These are phyloP conservation scores for Fusarium protoensiforme DNA, from an alignment of 2,329 filamentous ascomycete species.

Conservation along the genomic window DNA sequence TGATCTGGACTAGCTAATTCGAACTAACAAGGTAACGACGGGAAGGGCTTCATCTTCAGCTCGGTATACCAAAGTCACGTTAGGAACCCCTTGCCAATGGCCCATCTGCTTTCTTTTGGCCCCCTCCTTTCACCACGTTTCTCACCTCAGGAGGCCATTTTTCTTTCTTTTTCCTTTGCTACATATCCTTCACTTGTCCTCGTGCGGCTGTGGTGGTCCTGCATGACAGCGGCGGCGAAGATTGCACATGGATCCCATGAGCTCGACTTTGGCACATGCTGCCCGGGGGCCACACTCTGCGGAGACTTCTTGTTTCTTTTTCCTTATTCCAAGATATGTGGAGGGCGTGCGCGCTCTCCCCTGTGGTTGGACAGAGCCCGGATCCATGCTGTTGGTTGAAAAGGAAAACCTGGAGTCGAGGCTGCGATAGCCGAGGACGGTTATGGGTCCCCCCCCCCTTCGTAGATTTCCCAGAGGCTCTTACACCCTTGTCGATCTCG, in stretches of 20 bases:
- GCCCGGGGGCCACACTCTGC: no score
- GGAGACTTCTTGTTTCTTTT: constrained; percentile 12
- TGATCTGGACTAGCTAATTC: background rate
- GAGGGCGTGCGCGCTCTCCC: constrained; percentile 15
- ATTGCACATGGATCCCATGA: constrained; percentile 35
- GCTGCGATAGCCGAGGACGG: constrained; percentile 38
- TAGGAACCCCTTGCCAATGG: constrained; percentile 5
- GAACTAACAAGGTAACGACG: background rate
- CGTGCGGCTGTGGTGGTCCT: constrained; percentile 29
- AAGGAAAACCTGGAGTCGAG: constrained; percentile 27
- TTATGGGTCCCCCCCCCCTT: constrained; percentile 4
- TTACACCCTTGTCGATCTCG: constrained; percentile 37
- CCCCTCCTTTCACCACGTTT: constrained; percentile 16
- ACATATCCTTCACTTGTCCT: background rate
- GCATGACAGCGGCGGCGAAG: constrained; percentile 25
- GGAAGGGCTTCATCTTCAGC: constrained; percentile 13
- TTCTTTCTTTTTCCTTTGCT: constrained; percentile 10
- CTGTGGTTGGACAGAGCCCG: constrained; percentile 14
- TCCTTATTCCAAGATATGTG: constrained; percentile 7
- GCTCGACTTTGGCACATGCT: background rate
- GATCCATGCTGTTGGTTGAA: constrained; percentile 21
- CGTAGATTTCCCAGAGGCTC: constrained; percentile 22
- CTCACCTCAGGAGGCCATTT: constrained; percentile 5
- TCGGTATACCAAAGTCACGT: constrained; percentile 1
- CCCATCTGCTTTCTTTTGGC: constrained; percentile 14